phyloP scores from a whole-genome alignment of 345 rosid genomes.

The Punica granatum region DNA sequence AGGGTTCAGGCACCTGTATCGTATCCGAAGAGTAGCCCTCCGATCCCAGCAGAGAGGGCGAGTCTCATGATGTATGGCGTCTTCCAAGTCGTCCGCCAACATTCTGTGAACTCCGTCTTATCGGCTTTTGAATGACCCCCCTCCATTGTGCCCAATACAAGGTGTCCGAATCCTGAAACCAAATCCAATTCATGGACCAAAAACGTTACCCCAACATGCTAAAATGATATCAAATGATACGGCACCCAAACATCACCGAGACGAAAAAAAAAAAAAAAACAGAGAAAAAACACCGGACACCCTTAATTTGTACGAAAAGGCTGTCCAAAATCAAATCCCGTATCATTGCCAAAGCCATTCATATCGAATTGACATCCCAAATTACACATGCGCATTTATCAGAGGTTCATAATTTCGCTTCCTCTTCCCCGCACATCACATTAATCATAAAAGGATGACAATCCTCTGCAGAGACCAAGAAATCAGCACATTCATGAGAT shows the following conservation, averaged over 20 bases:
- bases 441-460: not conserved
- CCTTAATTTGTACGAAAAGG: not conserved
- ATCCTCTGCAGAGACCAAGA: not conserved
- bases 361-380: not conserved
- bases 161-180: not conserved
- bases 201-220: not conserved
- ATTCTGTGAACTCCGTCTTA: constrained; percentile 64
- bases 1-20: constrained; percentile 53
- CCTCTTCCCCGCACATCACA: not conserved
- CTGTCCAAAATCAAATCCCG: not conserved
- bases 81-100: constrained; percentile 61
- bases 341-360: not conserved
- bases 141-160: constrained; percentile 22
- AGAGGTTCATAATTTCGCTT: not conserved
- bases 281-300: not conserved
- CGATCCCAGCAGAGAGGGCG: constrained; percentile 85
- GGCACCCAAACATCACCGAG: not conserved
- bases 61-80: constrained; percentile 81
- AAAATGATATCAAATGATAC: not conserved
- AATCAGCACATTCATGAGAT: not conserved
- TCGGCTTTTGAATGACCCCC: constrained; percentile 53
- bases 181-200: not conserved
- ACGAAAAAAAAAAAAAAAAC: not conserved
- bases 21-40: constrained; percentile 91
- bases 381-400: not conserved